Conservation (phyloP, 257 asterid genomes). For the Penstemon eatonii region DNA sequence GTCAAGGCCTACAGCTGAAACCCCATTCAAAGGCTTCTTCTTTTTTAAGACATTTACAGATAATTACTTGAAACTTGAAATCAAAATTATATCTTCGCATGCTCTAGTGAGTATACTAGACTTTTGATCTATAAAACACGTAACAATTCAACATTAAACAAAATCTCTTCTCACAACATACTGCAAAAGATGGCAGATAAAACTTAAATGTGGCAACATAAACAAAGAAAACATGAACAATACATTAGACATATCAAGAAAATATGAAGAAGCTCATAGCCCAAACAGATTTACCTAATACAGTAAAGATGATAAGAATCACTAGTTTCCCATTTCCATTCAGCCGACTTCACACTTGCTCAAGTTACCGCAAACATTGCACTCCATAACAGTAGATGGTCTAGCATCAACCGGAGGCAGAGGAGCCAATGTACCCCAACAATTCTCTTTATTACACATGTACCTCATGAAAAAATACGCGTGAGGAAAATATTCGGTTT, state of each 20-base stretch:
- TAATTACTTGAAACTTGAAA: no score
- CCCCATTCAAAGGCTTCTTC: no score
- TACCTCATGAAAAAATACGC: conserved; percentile 77
- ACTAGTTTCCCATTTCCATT: conserved; percentile 27
- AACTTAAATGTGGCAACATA: neutral
- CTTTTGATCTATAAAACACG: neutral
- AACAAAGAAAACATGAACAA: neutral
- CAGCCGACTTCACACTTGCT: conserved; percentile 39
- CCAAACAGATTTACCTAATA: conserved; percentile 6
- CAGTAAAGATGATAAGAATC: conserved; percentile 15
- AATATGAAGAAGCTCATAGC: neutral
- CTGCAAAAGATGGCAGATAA: neutral
- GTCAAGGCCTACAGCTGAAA: no score
- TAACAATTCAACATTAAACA: neutral
- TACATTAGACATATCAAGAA: neutral
- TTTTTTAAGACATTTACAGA: no score
- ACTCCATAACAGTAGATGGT: conserved; percentile 63
- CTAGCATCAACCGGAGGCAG: conserved; percentile 53
- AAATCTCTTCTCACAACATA: neutral
- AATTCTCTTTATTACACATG: conserved; percentile 74
- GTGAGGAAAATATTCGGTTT: conserved; percentile 67
- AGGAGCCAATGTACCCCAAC: conserved; percentile 96
- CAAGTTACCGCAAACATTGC: conserved; percentile 82
- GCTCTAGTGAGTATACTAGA: neutral
- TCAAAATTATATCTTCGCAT: no score